These are phyloP conservation scores for Betula pendula DNA, from an alignment of 306 rosid species.

Conservation along the genomic window DNA sequence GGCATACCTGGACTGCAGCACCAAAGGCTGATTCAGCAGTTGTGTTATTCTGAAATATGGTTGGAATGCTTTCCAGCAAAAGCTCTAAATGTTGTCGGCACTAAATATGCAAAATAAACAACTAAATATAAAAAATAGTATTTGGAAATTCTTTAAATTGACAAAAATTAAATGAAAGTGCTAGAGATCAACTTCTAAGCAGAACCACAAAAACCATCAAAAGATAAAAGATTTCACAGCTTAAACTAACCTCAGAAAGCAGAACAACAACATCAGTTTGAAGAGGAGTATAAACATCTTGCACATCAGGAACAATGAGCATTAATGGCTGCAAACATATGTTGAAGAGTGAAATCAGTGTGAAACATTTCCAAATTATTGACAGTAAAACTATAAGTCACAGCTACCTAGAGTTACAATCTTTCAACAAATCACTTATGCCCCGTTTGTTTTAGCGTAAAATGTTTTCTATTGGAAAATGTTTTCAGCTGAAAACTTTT, in stretches of 20 bases:
- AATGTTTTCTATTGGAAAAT: too few relatives aligned
- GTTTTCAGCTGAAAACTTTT: too few relatives aligned
- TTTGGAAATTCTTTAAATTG: neutral
- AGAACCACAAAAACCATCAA: constrained; percentile 4
- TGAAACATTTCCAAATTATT: neutral
- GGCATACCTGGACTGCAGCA: constrained; percentile 86
- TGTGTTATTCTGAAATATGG: constrained; percentile 82
- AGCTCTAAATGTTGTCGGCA: constrained; percentile 90
- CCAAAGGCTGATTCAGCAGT: constrained; percentile 97
- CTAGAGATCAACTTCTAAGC: constrained; percentile 11
- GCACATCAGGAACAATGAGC: constrained; percentile 98
- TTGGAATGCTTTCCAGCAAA: constrained; percentile 87
- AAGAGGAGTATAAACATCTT: constrained; percentile 96
- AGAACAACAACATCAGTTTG: constrained; percentile 88
- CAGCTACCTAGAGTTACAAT: constrained; percentile 1
- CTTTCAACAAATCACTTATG: neutral
- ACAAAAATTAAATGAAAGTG: constrained; percentile 21
- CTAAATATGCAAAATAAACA: constrained; percentile 40
- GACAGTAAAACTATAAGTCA: neutral
- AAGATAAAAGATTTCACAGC: constrained; percentile 9
- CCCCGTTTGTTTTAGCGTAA: too few relatives aligned
- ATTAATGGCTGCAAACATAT: constrained; percentile 71
- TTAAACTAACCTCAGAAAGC: constrained; percentile 78
- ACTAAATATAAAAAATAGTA: constrained; percentile 15
- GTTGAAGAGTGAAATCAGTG: constrained; percentile 33